Conservation (phyloP, 73 alveolate species). For the Durusdinium trenchii region DNA sequence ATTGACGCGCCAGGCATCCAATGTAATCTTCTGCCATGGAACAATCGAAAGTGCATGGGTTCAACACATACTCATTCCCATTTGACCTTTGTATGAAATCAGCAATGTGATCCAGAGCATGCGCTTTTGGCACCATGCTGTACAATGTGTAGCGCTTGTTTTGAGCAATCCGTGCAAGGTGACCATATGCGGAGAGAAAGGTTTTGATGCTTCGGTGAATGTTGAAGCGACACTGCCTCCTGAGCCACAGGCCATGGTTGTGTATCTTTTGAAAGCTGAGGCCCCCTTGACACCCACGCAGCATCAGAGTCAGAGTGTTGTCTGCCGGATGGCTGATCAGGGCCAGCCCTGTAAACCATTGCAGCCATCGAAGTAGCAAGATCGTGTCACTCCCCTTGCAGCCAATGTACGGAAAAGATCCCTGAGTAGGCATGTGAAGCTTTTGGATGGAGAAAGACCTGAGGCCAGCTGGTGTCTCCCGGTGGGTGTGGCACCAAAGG, state of each 20-base stretch:
- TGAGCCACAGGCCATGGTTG: not conserved
- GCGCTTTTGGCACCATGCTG: conserved; percentile 34
- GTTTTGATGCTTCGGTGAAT: not conserved
- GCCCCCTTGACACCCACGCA: not conserved
- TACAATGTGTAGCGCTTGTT: not conserved
- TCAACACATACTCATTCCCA: no score
- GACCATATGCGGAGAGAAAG: not conserved
- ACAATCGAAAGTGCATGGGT: not conserved
- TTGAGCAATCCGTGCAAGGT: not conserved
- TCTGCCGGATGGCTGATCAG: not conserved
- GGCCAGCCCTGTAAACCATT: not conserved
- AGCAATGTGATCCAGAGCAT: not conserved
- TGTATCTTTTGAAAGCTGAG: not conserved
- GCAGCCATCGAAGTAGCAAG: not conserved
- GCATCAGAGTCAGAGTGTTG: not conserved
- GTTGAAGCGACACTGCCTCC: not conserved
- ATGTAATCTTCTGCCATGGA: not conserved
- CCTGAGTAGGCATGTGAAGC: not conserved
- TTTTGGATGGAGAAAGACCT: not conserved
- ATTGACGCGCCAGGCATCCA: not conserved
- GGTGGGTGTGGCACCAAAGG: not conserved
- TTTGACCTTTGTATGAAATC: not conserved
- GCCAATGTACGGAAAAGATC: not conserved
- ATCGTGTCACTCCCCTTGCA: conserved; percentile 5
- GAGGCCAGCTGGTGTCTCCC: not conserved